Evolutionary conservation across 1,139 yeast genomes (phyloP), one percentile per base, ranked within the genome.

Genomic region (Geotrichum restrictum): DNA sequence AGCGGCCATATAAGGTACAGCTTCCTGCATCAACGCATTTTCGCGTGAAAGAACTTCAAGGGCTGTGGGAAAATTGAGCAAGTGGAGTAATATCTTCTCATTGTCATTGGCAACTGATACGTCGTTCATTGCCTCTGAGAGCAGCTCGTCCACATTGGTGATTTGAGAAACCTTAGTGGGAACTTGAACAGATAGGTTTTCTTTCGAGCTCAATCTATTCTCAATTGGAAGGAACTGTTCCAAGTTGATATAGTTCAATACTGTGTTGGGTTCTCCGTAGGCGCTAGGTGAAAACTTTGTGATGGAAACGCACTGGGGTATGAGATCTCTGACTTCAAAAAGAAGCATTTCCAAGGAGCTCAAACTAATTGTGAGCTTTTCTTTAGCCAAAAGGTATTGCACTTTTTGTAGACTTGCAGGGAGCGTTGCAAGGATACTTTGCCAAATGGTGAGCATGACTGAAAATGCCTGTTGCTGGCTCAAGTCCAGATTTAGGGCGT

Each of bases 1-100:
- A 11, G 49, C 50, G 11, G 18, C 50, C 34, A 46, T 46, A 33
- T 45, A 51, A 6, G 50, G 54, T 5, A 31, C 54, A 3, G 54
- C 32, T 16, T 46, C 40, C 21, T 51, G 48, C 7, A 48, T 27
- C 10, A 51, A 14, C 5, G 45, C 44, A 29, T 46, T 22, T 19
- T 46, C 48, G 11, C 43, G 31, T 2, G 54, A 32, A 7, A 51
- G 40, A 2, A 40, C 5, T 16, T 46, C 50, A 21, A 51, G 13
- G 8, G 50, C 22, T 1, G 54, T 46, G 3, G 50, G 48, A 3
- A 6, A 37, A 18, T 16, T 29, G 13, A 51, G 33, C n/a, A 51
- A 44, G 11, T 14, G n/a, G n/a, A 16, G 13, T 8, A 51, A 21
- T 18, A 24, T 47, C 13, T 22, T 10, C 14, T 42, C 45, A 11